Evolutionary conservation across 2,329 filamentous ascomycete species (phyloP), one percentile per base, ranked within the genome.

Genomic region (Coniochaeta sp.): DNA sequence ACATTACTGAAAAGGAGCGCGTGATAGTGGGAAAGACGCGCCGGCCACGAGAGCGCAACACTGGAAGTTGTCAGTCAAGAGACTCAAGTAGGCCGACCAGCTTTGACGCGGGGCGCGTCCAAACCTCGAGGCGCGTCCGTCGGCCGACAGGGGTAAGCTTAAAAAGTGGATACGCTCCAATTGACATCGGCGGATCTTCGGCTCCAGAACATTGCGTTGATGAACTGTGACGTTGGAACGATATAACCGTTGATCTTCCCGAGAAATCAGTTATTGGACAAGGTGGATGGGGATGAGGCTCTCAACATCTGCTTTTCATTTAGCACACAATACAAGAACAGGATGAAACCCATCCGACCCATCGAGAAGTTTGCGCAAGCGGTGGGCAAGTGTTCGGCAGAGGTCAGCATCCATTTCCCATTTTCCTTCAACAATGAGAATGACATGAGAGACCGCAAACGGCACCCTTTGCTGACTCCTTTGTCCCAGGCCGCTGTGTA

Each of bases 401-500:
- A 83, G 74, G 79, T 80, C 52, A 50, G 67, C 57, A 10, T 16
- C 18, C n/a, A n/a, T n/a, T n/a, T n/a, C n/a, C 18, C 16, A 14
- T 46, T 31, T 51, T 42, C 8, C 18, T 28, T 22, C 26, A 22
- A 45, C 10, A 10, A 40, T 13, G 38, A 46, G 38, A 28, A 42
- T 14, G 9, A 14, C 30, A 32, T 32, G 8, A 31, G 14, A 14
- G 10, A 20, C 45, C 28, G 27, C 6, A 47, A 47, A 47, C n/a
- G 26, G 45, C 7, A 31, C 16, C n/a, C 38, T 50, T n/a, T 46
- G 31, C 31, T 51, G 9, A 30, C 51, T 18, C 47, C 31, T 31
- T 16, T 14, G 51, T 38, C 52, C 20, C 52, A 97, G 92, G 87
- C 89, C 50, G 78, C 89, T 3, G 75, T 81, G 12, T 99, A 97